Conservation (phyloP, 1,284 basidiomycete genomes). For the Phaffia rhodozyma region DNA sequence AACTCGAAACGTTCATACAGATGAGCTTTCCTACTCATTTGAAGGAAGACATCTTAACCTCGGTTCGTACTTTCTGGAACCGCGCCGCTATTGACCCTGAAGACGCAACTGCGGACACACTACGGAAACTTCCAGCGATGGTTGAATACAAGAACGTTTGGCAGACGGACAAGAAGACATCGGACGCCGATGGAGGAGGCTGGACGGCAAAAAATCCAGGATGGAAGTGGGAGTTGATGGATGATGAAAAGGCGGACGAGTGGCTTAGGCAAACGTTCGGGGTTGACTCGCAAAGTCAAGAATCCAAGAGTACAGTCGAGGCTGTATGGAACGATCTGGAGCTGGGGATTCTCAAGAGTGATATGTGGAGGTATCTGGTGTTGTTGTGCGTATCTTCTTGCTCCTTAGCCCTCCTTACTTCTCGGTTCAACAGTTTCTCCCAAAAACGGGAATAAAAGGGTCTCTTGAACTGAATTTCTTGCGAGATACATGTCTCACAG, state of each 20-base stretch:
- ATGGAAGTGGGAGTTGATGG: conserved; percentile 31
- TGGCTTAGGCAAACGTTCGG: conserved; percentile 23
- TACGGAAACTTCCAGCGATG: conserved; percentile 16
- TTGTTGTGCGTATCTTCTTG: conserved; percentile 19
- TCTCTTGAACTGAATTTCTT: neutral
- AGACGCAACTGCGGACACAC: neutral
- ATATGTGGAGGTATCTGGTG: conserved; percentile 33
- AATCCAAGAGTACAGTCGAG: conserved; percentile 19
- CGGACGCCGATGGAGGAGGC: neutral
- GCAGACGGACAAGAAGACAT: conserved; percentile 32
- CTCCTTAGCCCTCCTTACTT: neutral
- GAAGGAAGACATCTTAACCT: neutral
- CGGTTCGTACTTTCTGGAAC: neutral
- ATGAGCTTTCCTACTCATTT: neutral
- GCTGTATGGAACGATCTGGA: conserved; percentile 30
- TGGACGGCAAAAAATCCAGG: conserved; percentile 30
- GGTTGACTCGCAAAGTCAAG: conserved; percentile 15
- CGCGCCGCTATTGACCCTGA: too few relatives aligned
- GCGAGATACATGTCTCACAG: neutral
- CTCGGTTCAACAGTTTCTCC: neutral
- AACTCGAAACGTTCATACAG: conserved; percentile 5
- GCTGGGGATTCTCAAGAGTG: conserved; percentile 32
- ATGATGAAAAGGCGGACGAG: conserved; percentile 27
- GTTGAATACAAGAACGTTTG: conserved; percentile 27
- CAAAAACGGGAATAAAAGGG: too few relatives aligned